Percentiles rank a stretch among this genome's conserved stretches.
These are phyloP conservation scores for Aspergillus hortae DNA, from an alignment of 2,329 filamentous ascomycete genomes.

Conservation along the genomic window DNA sequence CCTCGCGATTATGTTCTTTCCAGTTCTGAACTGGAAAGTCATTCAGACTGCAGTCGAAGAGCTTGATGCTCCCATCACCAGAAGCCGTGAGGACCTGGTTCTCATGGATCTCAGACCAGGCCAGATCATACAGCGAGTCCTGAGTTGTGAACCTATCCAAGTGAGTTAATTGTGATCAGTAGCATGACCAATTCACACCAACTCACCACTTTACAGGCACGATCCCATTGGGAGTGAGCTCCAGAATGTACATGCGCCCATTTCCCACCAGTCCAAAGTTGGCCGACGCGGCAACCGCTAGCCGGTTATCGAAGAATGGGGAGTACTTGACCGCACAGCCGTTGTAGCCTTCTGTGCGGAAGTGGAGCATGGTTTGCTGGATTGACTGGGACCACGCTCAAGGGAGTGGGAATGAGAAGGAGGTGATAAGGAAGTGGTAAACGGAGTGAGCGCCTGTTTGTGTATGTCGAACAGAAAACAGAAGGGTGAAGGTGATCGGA, in stretches of 20 bases:
- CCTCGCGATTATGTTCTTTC: conserved; percentile 88
- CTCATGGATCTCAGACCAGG: conserved; percentile 95
- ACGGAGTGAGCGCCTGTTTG: neutral
- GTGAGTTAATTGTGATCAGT: conserved; percentile 2
- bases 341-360: conserved; percentile 88
- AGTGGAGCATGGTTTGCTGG: conserved; percentile 72
- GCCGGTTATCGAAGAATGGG: conserved; percentile 91
- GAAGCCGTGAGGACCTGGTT: conserved; percentile 87
- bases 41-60: conserved; percentile 79
- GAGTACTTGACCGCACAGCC: conserved; percentile 98
- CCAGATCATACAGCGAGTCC: conserved; percentile 89
- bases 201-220: conserved; percentile 74
- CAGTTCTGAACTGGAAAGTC: conserved; percentile 89
- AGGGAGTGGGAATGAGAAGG: neutral
- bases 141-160: conserved; percentile 83
- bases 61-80: conserved; percentile 90
- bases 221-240: conserved; percentile 77
- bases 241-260: conserved; percentile 80
- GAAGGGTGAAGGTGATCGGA: neutral
- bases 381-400: neutral
- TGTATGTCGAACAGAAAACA: neutral
- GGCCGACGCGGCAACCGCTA: conserved; percentile 84
- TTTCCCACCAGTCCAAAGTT: conserved; percentile 98
- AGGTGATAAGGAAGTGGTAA: neutral
- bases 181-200: neutral